Conservation (phyloP, 306 rosid species). For the Datisca glomerata region DNA sequence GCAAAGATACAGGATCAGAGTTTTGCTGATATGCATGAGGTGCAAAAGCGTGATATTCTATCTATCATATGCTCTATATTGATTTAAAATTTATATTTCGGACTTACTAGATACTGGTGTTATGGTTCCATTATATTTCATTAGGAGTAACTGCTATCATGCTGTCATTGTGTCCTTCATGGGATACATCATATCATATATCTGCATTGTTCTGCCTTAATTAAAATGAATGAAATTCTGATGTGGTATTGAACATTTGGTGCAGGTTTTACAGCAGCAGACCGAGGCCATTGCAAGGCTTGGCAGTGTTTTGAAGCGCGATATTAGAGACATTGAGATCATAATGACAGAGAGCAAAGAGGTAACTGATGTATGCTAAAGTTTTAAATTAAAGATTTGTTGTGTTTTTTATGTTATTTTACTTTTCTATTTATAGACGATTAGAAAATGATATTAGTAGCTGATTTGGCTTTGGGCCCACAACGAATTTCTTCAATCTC, state of each 20-base stretch:
- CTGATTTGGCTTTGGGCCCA: too few relatives aligned
- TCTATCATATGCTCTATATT: not conserved
- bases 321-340: constrained; percentile 78
- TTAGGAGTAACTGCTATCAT: too few relatives aligned
- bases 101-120: not conserved
- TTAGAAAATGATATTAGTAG: too few relatives aligned
- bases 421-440: constrained; percentile 30
- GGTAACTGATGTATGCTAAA: constrained; percentile 19
- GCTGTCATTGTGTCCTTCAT: not conserved
- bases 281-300: constrained; percentile 91
- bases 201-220: too few relatives aligned
- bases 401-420: too few relatives aligned
- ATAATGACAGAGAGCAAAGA: constrained; percentile 61
- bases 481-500: too few relatives aligned
- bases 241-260: constrained; percentile 1
- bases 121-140: too few relatives aligned
- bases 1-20: constrained; percentile 79
- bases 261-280: constrained; percentile 88
- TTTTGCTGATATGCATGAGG: constrained; percentile 87
- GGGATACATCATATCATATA: too few relatives aligned
- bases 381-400: constrained; percentile 2
- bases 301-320: constrained; percentile 83
- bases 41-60: constrained; percentile 13
- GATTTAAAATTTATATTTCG: not conserved
- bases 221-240: too few relatives aligned